Evolutionary conservation across 371 early-diverging fungal species (phyloP), one percentile per base, ranked within the genome.

Genomic region (Lichtheimia ramosa): DNA sequence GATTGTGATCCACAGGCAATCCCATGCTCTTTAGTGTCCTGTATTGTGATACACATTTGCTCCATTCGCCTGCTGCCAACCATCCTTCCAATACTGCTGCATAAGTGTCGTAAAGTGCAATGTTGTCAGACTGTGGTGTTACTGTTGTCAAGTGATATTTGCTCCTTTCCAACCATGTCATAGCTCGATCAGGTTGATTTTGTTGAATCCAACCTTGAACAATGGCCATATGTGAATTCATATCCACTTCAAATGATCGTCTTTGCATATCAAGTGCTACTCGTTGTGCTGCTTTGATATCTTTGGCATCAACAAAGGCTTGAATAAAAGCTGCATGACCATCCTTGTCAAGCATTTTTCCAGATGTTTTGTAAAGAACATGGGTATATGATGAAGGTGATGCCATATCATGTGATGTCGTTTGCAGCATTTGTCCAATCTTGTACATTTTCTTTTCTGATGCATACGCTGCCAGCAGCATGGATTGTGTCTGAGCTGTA

Each of bases 71-170:
- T 34, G 21, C 42, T 14, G 53, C 24, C 18, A 75, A n/a, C 60
- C 39, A 62, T 15, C 60, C 61, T 55, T 75, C 75, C 62, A 72
- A 50, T 1, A 72, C 14, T 2, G 61, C 51, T 4, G 73, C 75
- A 66, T 68, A 70, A 0, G 65, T 27, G 41, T 72, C 75, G n/a
- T 72, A 34, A 0, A 54, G 54, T 24, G 51, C 20, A 15, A n/a
- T 15, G 20, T 20, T 14, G 24, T 58, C 54, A 13, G 20, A 24
- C 8, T 67, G 56, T 14, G 64, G 21, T 16, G 12, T 48, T 5
- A 27, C 21, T 23, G 12, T 23, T 7, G 34, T 15, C 34, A 34
- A 2, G 10, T 34, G 34, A n/a, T 46, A 49, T 0, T 48, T 43
- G n/a, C 25, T 40, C 21, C 27, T 28, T 23, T 58, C 46, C 12